Conservation (phyloP, 2,329 filamentous ascomycete species). For the Calonectria honghensis region DNA sequence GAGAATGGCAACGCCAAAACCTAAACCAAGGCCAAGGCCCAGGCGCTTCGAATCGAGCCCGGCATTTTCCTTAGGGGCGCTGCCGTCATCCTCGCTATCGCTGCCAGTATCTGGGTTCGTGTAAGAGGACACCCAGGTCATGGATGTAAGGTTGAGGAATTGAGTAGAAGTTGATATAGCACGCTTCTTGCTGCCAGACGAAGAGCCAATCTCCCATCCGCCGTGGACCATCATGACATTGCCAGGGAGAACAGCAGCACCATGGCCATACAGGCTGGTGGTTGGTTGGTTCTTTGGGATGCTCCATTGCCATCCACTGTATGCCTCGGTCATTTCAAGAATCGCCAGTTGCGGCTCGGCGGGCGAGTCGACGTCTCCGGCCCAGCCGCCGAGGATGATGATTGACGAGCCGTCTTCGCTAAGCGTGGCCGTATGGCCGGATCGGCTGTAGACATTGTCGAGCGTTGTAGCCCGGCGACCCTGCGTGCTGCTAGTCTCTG, state of each 20-base stretch:
- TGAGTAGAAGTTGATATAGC: conserved; percentile 57
- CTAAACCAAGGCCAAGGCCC: conserved; percentile 81
- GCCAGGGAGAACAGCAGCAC: conserved; percentile 77
- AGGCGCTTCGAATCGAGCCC: conserved; percentile 58
- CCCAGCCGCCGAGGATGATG: conserved; percentile 92
- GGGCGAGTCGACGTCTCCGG: conserved; percentile 84
- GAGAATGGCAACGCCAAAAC: conserved; percentile 70
- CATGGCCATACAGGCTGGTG: conserved; percentile 77
- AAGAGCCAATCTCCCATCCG: conserved; percentile 71
- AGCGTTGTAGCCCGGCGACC: conserved; percentile 48
- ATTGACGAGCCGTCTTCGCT: conserved; percentile 86
- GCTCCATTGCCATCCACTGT: conserved; percentile 84
- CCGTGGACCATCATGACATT: conserved; percentile 82
- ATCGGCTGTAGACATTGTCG: conserved; percentile 82
- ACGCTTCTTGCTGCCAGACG: conserved; percentile 59
- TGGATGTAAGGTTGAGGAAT: conserved; percentile 76
- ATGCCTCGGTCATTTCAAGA: conserved; percentile 83
- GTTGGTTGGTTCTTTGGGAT: conserved; percentile 73
- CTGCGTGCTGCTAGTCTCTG: conserved; percentile 48
- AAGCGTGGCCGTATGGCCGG: conserved; percentile 90
- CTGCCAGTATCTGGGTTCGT: conserved; percentile 63
- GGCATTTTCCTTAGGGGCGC: conserved; percentile 51
- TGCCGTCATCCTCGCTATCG: conserved; percentile 38
- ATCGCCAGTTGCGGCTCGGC: conserved; percentile 89
- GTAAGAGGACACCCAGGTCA: conserved; percentile 72